phyloP scores from a whole-genome alignment of 2,329 filamentous ascomycete genomes.

The Colletotrichum sp. region DNA sequence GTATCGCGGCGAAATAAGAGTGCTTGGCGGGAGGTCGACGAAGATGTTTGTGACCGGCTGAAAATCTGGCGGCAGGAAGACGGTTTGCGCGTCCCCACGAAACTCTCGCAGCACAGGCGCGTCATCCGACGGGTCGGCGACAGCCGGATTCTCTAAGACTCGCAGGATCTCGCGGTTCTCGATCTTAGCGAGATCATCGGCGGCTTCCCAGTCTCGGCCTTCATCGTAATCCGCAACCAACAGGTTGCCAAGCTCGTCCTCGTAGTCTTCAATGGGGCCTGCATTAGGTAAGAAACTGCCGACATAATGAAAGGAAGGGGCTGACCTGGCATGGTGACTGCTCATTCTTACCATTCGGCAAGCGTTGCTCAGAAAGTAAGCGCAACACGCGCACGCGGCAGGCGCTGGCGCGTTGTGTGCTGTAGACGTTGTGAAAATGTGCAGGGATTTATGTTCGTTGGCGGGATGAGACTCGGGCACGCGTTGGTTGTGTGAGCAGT shows the following conservation, averaged over 20 bases:
- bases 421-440: neutral
- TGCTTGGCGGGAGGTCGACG: conserved; percentile 6
- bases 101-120: neutral
- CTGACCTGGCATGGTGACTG: neutral
- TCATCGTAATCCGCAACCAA: neutral
- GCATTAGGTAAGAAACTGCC: neutral
- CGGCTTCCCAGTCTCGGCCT: neutral
- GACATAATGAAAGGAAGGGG: neutral
- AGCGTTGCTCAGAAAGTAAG: neutral
- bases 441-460: neutral
- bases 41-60: neutral
- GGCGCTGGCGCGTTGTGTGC: neutral
- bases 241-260: neutral
- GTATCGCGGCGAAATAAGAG: neutral
- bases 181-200: neutral
- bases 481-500: neutral
- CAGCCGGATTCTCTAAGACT: neutral
- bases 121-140: neutral
- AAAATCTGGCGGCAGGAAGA: neutral
- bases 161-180: neutral
- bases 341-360: neutral
- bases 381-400: neutral
- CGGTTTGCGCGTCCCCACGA: neutral
- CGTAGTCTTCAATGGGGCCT: neutral
- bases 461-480: neutral